Evolutionary conservation across 108 stramenopile species (phyloP).

Genomic region (Aurantiochytrium sp.): DNA sequence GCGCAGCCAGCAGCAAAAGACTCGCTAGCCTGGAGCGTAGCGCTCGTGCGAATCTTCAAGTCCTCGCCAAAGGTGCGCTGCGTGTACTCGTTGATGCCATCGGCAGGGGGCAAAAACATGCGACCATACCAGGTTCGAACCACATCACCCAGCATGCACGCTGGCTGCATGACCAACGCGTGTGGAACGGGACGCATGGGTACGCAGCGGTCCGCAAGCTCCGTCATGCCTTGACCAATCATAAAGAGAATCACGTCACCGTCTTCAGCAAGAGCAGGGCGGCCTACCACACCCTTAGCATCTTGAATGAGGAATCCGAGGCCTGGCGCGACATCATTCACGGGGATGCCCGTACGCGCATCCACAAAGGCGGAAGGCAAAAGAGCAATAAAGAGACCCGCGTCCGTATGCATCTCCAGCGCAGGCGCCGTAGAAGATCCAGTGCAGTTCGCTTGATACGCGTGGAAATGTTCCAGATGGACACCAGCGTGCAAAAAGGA

Average conservation of each 20-base stretch:
- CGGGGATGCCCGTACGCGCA: not conserved
- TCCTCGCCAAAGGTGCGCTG: not conserved
- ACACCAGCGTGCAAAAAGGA: not conserved
- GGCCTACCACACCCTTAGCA: not conserved
- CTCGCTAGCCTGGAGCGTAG: not conserved
- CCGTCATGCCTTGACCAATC: not conserved
- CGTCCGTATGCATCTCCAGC: constrained; percentile 1
- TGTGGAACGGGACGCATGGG: not conserved
- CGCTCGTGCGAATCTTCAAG: not conserved
- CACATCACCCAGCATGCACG: not conserved
- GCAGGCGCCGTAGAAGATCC: not conserved
- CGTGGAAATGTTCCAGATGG: not conserved
- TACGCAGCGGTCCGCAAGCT: not conserved
- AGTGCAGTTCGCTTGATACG: not conserved
- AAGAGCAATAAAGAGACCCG: not conserved
- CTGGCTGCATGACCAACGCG: not conserved
- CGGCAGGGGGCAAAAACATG: not conserved
- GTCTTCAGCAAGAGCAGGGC: not conserved
- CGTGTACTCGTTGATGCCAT: not conserved
- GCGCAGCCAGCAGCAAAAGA: not conserved
- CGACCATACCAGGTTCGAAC: not conserved
- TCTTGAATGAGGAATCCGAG: not conserved
- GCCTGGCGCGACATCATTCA: not conserved
- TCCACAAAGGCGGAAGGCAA: not conserved
- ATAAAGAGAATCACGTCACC: not conserved